Conservation (phyloP, 2,329 filamentous ascomycete species). For the Ambrosiella beaveri region DNA sequence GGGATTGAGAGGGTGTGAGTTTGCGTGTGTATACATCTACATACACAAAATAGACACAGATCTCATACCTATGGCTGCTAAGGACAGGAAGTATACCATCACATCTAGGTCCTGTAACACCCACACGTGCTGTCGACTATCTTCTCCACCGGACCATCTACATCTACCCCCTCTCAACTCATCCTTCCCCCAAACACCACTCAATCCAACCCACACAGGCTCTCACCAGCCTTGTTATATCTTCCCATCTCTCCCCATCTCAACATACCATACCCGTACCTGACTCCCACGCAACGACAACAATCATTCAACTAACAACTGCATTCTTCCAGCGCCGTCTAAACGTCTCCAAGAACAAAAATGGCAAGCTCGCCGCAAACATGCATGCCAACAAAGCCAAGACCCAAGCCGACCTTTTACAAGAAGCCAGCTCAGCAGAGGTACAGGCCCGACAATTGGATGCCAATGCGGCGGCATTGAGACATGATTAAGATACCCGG, state of each 20-base stretch:
- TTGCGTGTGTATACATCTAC: no score
- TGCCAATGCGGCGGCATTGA: slow-evolving; percentile 25
- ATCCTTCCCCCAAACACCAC: background rate
- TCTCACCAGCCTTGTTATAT: background rate
- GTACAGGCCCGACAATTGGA: slow-evolving; percentile 51
- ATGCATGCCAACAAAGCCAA: slow-evolving; percentile 61
- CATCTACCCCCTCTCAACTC: background rate
- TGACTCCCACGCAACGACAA: no score
- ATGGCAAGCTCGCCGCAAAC: slow-evolving; percentile 51
- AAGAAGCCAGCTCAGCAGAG: slow-evolving; percentile 50
- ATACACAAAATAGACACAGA: no score
- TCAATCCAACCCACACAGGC: background rate
- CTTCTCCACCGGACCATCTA: background rate
- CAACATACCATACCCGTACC: background rate
- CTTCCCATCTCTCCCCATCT: background rate
- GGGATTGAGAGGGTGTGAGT: no score
- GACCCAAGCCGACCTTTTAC: slow-evolving; percentile 49
- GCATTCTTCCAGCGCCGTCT: slow-evolving; percentile 41
- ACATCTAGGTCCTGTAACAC: no score
- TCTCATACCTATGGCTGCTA: no score
- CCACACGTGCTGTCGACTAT: background rate
- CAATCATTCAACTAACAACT: background rate
- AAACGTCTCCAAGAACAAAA: slow-evolving; percentile 36
- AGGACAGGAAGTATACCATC: no score
- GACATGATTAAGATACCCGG: slow-evolving; percentile 19